A percentile compares a stretch with the other conserved stretches of the same genome.
phyloP scores from a whole-genome alignment of 1,284 basidiomycete species.

The Tylopilus sp. region DNA sequence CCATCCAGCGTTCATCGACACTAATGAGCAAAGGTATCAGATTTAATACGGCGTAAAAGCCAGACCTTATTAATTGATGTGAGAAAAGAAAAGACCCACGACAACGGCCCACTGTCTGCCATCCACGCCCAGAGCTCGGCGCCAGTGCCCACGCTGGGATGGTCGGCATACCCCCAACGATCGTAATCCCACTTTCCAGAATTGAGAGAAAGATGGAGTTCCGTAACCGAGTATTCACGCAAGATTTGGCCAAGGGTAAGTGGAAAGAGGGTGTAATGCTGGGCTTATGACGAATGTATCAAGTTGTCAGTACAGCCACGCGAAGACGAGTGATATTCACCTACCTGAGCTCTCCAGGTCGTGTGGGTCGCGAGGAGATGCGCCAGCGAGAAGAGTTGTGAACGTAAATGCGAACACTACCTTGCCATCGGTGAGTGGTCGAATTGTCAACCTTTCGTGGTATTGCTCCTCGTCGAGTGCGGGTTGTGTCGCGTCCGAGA shows the following conservation, averaged over 20 bases:
- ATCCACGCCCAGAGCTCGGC: slow-evolving; percentile 95
- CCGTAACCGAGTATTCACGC: slow-evolving; percentile 85
- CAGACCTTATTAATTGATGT: not conserved
- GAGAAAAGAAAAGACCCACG: slow-evolving; percentile 53
- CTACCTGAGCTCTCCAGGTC: slow-evolving; percentile 60
- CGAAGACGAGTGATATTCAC: not conserved
- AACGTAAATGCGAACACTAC: slow-evolving; percentile 90
- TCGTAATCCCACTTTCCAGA: slow-evolving; percentile 93
- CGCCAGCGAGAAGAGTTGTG: slow-evolving; percentile 69
- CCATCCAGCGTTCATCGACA: slow-evolving; percentile 84
- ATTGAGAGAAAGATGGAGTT: slow-evolving; percentile 90
- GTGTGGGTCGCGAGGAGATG: slow-evolving; percentile 64
- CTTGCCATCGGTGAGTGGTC: slow-evolving; percentile 86
- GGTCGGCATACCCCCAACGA: slow-evolving; percentile 86
- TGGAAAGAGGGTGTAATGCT: slow-evolving; percentile 89
- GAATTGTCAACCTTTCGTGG: slow-evolving; percentile 78
- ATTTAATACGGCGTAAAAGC: not conserved
- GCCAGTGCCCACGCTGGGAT: slow-evolving; percentile 82
- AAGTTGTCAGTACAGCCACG: slow-evolving; percentile 4
- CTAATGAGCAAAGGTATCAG: slow-evolving; percentile 46
- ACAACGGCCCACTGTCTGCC: slow-evolving; percentile 63
- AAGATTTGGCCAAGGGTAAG: slow-evolving; percentile 89
- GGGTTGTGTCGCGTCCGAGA: slow-evolving; percentile 4
- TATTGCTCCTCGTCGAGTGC: slow-evolving; percentile 59
- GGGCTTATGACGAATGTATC: slow-evolving; percentile 54